A percentile compares a stretch with the other conserved stretches of the same genome.
Evolutionary conservation across 495 filamentous ascomycete genomes (phyloP).

Genomic region (Xylaria nigripes): DNA sequence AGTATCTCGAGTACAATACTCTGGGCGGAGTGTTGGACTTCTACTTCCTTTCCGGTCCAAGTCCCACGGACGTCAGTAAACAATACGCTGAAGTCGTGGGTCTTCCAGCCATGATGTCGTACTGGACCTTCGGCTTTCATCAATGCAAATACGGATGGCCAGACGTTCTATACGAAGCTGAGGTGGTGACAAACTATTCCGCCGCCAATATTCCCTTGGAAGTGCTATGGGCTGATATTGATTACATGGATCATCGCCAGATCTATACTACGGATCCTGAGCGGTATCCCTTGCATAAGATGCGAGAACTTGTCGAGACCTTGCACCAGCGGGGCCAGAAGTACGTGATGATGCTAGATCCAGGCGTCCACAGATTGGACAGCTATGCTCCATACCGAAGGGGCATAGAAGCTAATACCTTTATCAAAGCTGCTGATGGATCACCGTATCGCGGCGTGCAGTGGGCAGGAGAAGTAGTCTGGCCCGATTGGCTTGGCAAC

Average conservation of each 20-base stretch:
- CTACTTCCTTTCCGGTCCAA: slow-evolving; percentile 71
- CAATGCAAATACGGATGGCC: slow-evolving; percentile 76
- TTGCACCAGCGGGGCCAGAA: slow-evolving; percentile 66
- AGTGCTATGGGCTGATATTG: slow-evolving; percentile 74
- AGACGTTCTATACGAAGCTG: slow-evolving; percentile 61
- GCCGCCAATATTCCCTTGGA: slow-evolving; percentile 62
- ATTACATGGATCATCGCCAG: slow-evolving; percentile 54
- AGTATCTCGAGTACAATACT: slow-evolving; percentile 77
- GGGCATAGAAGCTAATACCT: slow-evolving; percentile 50
- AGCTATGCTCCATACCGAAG: slow-evolving; percentile 57
- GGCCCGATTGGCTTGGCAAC: slow-evolving; percentile 74
- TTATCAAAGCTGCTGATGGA: slow-evolving; percentile 56
- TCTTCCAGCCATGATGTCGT: slow-evolving; percentile 70
- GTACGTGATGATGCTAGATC: slow-evolving; percentile 83
- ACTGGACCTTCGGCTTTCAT: slow-evolving; percentile 79
- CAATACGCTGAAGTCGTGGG: slow-evolving; percentile 69
- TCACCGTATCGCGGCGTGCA: slow-evolving; percentile 66
- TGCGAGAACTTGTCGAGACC: slow-evolving; percentile 58
- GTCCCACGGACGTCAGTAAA: slow-evolving; percentile 58
- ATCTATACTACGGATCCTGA: slow-evolving; percentile 68
- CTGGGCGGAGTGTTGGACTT: slow-evolving; percentile 75
- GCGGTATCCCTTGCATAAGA: slow-evolving; percentile 58
- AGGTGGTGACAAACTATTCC: slow-evolving; percentile 63
- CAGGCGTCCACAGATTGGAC: slow-evolving; percentile 54
- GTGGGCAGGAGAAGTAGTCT: slow-evolving; percentile 77